Conservation (phyloP, 2,329 filamentous ascomycete species). For the Geosmithia putterillii region DNA sequence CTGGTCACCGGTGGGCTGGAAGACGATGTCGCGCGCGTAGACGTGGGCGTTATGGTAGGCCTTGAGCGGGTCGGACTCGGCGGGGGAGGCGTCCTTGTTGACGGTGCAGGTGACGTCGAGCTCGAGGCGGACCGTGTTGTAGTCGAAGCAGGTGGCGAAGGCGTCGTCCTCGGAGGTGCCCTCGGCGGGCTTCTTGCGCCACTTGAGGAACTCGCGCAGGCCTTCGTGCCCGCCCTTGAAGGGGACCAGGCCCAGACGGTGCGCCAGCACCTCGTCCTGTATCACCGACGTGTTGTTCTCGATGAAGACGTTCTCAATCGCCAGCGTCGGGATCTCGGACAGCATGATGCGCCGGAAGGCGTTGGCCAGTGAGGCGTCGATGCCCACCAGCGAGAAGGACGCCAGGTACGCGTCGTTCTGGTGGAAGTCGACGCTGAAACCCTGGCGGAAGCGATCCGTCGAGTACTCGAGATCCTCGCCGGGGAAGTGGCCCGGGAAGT, state of each 20-base stretch:
- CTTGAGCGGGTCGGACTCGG: constrained; percentile 70
- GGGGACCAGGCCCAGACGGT: constrained; percentile 81
- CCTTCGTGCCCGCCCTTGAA: constrained; percentile 70
- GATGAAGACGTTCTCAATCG: constrained; percentile 88
- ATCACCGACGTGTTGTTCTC: constrained; percentile 97
- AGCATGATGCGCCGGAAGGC: constrained; percentile 95
- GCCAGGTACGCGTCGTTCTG: constrained; percentile 65
- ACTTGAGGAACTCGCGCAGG: constrained; percentile 65
- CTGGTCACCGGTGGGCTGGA: constrained; percentile 65
- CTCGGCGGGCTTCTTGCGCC: constrained; percentile 59
- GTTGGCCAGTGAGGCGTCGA: constrained; percentile 90
- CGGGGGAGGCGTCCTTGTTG: constrained; percentile 57
- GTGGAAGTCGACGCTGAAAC: constrained; percentile 71
- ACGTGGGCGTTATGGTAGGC: constrained; percentile 79
- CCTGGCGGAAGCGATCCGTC: constrained; percentile 57
- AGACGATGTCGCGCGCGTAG: constrained; percentile 67
- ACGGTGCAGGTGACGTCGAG: constrained; percentile 71
- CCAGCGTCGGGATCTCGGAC: constrained; percentile 85
- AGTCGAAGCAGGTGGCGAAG: constrained; percentile 54
- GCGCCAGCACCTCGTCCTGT: constrained; percentile 90
- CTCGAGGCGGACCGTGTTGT: constrained; percentile 74
- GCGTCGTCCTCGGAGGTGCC: constrained; percentile 44
- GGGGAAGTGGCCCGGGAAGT: constrained; percentile 84
- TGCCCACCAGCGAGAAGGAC: constrained; percentile 80
- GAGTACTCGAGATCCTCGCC: constrained; percentile 80